Base-by-base conservation (phyloP, 352 stramenopile genomes). In the Blastocystis sp. region DNA sequence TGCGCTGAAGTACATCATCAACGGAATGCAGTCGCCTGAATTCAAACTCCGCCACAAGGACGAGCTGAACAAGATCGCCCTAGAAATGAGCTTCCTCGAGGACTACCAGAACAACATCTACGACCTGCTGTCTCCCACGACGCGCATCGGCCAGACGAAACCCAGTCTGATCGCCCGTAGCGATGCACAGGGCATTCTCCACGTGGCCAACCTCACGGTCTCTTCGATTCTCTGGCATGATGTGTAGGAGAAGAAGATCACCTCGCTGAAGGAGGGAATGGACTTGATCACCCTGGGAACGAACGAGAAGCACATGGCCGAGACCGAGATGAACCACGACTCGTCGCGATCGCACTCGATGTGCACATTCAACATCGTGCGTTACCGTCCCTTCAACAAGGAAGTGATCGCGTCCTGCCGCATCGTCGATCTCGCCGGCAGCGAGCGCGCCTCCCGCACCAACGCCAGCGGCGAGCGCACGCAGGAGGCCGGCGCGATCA, bases 351-450 rank as follows among this genome's bases (percentile, higher is more conserved):
- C 71, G 17, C 71, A 81, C 60, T 66, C 71, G 1, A 81, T 81
- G 71, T 81, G 71, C 60, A 81, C 71, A 21, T 64, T 81, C 28
- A 81, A 81, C 28, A 21, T 81, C 4, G 40, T 81, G 3, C 71
- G 71, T 24, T 42, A 69, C 62, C 43, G 52, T 6, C 38, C 24
- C 21, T 81, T 81, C 43, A 64, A 38, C 10, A 57, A 60, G 24
- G 71, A 81, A 28, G 66, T 81, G 10, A 81, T 81, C 60, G 71
- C 71, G 28, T 54, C 71, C 21, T 81, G 71, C 45, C 71, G 71
- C 38, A 81, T 95, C 3, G 92, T 95, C 9, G 93, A 95, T 89
- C 90, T 95, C 45, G 93, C 93, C 48, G 93, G 93, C 4, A 95
- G 92, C 66, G 93, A 95, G 80, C 92, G 93, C n/a, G 90, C 91